Percentiles rank a stretch among this genome's conserved stretches.
Conservation (phyloP, 768 basidiomycete species). For the Collybia nuda region DNA sequence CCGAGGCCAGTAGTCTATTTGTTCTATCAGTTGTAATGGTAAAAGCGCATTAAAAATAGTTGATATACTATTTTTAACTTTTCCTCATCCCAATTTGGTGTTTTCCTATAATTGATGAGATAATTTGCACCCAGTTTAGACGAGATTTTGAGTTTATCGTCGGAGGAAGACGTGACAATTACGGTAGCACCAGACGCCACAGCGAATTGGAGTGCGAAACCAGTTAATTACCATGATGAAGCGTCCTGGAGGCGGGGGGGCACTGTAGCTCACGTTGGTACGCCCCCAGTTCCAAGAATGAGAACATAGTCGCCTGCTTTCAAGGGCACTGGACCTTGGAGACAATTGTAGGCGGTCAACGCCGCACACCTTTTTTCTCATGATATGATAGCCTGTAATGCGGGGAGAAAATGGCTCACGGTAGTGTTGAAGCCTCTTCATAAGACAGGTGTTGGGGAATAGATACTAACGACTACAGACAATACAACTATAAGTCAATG, state of each 20-base stretch:
- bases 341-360: slow-evolving; percentile 63
- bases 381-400: not conserved
- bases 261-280: slow-evolving; percentile 41
- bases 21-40: slow-evolving; percentile 17
- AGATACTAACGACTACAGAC: slow-evolving; percentile 41
- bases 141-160: slow-evolving; percentile 57
- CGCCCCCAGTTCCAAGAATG: slow-evolving; percentile 56
- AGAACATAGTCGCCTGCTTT: slow-evolving; percentile 61
- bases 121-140: slow-evolving; percentile 51
- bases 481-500: not conserved
- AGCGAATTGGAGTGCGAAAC: slow-evolving; percentile 61
- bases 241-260: not conserved
- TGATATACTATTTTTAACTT: slow-evolving; percentile 39
- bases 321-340: slow-evolving; percentile 47
- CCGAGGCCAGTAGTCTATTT: slow-evolving; percentile 36
- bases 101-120: slow-evolving; percentile 61
- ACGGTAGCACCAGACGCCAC: slow-evolving; percentile 62
- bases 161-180: slow-evolving; percentile 67
- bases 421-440: slow-evolving; percentile 65
- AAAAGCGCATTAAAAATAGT: not conserved
- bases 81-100: slow-evolving; percentile 58
- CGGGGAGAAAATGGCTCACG: slow-evolving; percentile 30
- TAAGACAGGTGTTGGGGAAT: slow-evolving; percentile 59
- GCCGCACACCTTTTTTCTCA: slow-evolving; percentile 46
- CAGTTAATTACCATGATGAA: slow-evolving; percentile 13